Percentiles rank a stretch among this genome's conserved stretches.
Evolutionary conservation across 805 yeast genomes (phyloP).

Genomic region (Candida sakaeoensis): DNA sequence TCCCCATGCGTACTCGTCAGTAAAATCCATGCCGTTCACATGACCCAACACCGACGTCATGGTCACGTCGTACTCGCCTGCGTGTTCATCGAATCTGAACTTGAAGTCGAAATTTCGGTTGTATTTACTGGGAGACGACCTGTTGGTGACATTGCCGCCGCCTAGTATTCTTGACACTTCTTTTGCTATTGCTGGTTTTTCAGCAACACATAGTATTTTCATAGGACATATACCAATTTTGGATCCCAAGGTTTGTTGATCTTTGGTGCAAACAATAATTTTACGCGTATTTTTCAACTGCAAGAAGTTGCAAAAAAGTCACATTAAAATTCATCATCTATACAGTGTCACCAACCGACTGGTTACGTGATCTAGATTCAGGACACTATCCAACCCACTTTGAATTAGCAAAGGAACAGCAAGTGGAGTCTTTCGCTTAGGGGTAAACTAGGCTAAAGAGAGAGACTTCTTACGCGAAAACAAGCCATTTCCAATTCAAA

Average conservation of each 20-base stretch:
- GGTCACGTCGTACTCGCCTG: slow-evolving; percentile 70
- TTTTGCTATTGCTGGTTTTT: slow-evolving; percentile 91
- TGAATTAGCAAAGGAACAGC: too few species aligned
- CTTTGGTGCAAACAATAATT: neutral
- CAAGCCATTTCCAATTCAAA: too few species aligned
- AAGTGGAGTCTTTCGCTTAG: too few species aligned
- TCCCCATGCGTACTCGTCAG: slow-evolving; percentile 62
- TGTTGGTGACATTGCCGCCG: slow-evolving; percentile 56
- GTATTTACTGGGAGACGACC: slow-evolving; percentile 54
- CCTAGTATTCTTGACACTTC: slow-evolving; percentile 72
- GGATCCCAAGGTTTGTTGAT: neutral
- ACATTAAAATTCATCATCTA: too few species aligned
- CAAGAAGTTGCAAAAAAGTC: neutral
- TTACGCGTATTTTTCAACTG: neutral
- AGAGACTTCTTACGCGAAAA: too few species aligned
- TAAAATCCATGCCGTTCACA: slow-evolving; percentile 62
- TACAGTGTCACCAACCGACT: too few species aligned
- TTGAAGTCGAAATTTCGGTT: slow-evolving; percentile 77
- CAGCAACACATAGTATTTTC: slow-evolving; percentile 92
- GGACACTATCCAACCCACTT: too few species aligned
- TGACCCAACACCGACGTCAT: slow-evolving; percentile 96
- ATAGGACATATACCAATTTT: slow-evolving; percentile 26
- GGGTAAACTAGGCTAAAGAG: too few species aligned
- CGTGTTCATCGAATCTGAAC: slow-evolving; percentile 53
- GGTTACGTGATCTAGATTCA: too few species aligned